Evolutionary conservation across 495 filamentous ascomycete genomes (phyloP), one percentile per base, ranked within the genome.

Genomic region (Penicillium macrosclerotiorum): DNA sequence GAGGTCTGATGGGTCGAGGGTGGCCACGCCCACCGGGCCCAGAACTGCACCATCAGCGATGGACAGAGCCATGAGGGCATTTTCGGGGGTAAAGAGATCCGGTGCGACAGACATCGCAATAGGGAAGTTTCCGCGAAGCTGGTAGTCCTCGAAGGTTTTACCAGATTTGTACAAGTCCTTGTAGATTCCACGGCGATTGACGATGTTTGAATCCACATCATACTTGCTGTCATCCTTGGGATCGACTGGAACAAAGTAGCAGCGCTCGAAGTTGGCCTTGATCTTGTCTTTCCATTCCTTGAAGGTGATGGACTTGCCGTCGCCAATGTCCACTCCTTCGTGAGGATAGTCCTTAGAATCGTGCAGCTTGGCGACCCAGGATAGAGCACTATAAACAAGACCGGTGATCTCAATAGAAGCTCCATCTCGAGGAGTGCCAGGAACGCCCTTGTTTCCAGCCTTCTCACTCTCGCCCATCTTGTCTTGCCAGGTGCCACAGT

Each of bases 401-500:
- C 94, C 94, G 3, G 81, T 96, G 57, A 97, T 96, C 65, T 99
- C 94, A 49, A 97, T 79, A 8, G 94, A 87, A 16, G 94, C 90
- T 16, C 94, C 94, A 68, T 99, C 94, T 57, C 94, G 81, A 26
- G 94, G 94, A 19, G 94, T 97, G 2, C 90, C 94, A 0, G 94
- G 94, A n/a, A 93, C 71, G 40, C 94, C 94, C 72, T 96, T 97
- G 57, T 82, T 94, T 27, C 86, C 84, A 17, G 94, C 94, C 45
- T 83, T 88, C 43, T 86, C 79, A 45, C 89, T 95, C 66, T 99
- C 94, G n/a, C 94, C 94, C 93, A 97, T 99, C 77, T 99, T 99
- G 71, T 99, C 94, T 86, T 96, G 95, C 94, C 94, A 99, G 4
- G 94, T 99, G 42, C 94, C 94, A 56, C 94, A 99, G 60, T 99